Conservation (phyloP, 805 yeast species). For the Zygoascus ofunaensis region DNA sequence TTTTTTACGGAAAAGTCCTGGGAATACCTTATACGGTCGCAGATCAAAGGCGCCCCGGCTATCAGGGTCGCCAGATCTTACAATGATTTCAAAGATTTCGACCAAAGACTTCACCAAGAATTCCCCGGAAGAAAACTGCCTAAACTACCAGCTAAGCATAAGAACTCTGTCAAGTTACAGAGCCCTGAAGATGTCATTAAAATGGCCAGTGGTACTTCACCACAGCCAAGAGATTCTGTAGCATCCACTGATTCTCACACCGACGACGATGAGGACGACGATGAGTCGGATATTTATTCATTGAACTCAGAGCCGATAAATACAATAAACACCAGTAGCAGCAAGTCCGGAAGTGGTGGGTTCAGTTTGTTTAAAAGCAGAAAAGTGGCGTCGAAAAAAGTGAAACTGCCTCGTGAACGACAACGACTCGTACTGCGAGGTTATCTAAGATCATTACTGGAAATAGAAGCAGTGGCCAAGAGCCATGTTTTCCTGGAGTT, state of each 20-base stretch:
- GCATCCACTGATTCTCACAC: slow-evolving; percentile 13
- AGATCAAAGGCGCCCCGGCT: slow-evolving; percentile 25
- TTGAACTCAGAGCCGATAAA: not conserved
- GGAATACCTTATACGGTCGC: slow-evolving; percentile 25
- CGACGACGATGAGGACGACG: slow-evolving; percentile 19
- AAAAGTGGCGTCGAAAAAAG: slow-evolving; percentile 2
- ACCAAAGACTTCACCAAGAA: slow-evolving; percentile 36
- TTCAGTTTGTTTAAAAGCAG: not conserved
- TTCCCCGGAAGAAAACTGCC: slow-evolving; percentile 67
- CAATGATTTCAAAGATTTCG: slow-evolving; percentile 54
- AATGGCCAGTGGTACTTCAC: not conserved
- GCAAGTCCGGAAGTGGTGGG: not conserved
- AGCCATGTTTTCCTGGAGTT: slow-evolving; percentile 47
- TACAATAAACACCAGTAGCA: not conserved
- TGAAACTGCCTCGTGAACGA: slow-evolving; percentile 56
- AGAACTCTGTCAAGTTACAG: slow-evolving; percentile 22
- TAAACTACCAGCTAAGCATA: slow-evolving; percentile 47
- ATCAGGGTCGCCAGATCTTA: slow-evolving; percentile 55
- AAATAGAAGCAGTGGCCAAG: slow-evolving; percentile 47
- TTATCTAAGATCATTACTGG: slow-evolving; percentile 47
- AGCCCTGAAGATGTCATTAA: slow-evolving; percentile 3
- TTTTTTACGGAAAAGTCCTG: slow-evolving; percentile 22
- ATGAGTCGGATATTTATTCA: slow-evolving; percentile 6
- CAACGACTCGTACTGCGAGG: slow-evolving; percentile 71
- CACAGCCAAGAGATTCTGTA: not conserved